A percentile compares a stretch with the other conserved stretches of the same genome.
These are phyloP conservation scores for Cairneyella variabilis DNA, from an alignment of 495 filamentous ascomycete genomes.

Conservation along the genomic window DNA sequence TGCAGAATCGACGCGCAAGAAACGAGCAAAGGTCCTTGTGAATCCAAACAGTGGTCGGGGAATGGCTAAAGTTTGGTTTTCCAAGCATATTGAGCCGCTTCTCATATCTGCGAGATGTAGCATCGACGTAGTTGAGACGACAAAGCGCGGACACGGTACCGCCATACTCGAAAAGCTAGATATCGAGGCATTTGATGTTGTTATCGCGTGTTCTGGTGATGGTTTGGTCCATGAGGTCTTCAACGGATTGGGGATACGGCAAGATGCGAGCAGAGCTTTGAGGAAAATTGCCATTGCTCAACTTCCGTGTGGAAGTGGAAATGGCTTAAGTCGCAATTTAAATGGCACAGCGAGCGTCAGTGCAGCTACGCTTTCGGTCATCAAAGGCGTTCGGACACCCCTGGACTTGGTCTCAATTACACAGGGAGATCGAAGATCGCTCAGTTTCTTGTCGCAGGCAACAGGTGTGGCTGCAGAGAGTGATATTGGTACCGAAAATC, in stretches of 20 bases:
- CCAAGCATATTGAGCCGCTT: constrained; percentile 69
- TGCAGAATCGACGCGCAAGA: constrained; percentile 57
- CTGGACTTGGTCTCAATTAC: constrained; percentile 83
- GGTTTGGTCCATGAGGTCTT: constrained; percentile 88
- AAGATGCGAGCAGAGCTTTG: constrained; percentile 68
- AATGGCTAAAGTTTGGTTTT: constrained; percentile 64
- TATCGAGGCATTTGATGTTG: constrained; percentile 71
- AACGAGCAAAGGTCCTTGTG: constrained; percentile 81
- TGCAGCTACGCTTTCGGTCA: constrained; percentile 70
- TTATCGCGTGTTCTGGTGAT: constrained; percentile 86
- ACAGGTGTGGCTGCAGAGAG: constrained; percentile 82
- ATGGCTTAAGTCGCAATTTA: constrained; percentile 85
- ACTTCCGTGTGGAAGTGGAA: constrained; percentile 85
- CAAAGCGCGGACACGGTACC: constrained; percentile 66
- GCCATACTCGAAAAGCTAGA: constrained; percentile 74
- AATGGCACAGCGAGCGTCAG: constrained; percentile 72
- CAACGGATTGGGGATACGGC: constrained; percentile 75
- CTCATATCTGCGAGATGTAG: constrained; percentile 76
- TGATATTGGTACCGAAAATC: constrained; percentile 80
- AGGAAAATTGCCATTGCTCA: constrained; percentile 72
- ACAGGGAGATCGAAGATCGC: constrained; percentile 60
- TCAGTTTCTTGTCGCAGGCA: constrained; percentile 86
- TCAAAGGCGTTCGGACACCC: constrained; percentile 78
- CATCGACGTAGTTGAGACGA: constrained; percentile 69
- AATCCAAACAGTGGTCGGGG: constrained; percentile 88